Evolutionary conservation across 169 alveolate species (phyloP).

Genomic region (Eimeria praecox): DNA sequence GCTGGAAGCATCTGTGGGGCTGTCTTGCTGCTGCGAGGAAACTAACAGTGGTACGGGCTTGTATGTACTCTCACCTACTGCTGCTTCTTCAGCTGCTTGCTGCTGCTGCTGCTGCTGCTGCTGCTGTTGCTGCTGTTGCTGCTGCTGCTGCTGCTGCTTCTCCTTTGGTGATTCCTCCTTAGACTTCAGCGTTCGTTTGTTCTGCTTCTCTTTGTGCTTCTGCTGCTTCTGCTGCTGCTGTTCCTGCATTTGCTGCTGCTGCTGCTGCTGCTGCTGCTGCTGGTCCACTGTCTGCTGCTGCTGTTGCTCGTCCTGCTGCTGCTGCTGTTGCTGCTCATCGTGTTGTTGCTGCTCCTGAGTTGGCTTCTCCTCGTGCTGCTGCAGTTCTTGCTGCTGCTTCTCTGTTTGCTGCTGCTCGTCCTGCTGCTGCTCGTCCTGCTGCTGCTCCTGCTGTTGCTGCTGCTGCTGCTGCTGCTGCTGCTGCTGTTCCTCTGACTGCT

Average conservation of each 20-base stretch:
- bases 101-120: constrained; percentile 21
- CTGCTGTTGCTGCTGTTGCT: neutral
- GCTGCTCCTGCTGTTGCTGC: neutral
- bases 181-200: neutral
- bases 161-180: neutral
- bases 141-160: neutral
- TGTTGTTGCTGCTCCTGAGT: neutral
- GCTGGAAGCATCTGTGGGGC: neutral
- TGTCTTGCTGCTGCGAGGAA: neutral
- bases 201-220: neutral
- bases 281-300: neutral
- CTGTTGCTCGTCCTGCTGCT: neutral
- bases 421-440: neutral
- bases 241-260: neutral
- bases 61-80: constrained; percentile 30
- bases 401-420: neutral
- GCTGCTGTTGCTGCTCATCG: neutral
- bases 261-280: neutral
- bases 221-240: neutral
- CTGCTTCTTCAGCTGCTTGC: neutral
- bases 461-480: neutral
- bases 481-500: neutral
- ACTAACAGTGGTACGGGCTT: no score
- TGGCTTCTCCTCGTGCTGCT: neutral
- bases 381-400: neutral